Evolutionary conservation across 148 eudicot species (phyloP).

Genomic region (Heliosperma pusillum): DNA sequence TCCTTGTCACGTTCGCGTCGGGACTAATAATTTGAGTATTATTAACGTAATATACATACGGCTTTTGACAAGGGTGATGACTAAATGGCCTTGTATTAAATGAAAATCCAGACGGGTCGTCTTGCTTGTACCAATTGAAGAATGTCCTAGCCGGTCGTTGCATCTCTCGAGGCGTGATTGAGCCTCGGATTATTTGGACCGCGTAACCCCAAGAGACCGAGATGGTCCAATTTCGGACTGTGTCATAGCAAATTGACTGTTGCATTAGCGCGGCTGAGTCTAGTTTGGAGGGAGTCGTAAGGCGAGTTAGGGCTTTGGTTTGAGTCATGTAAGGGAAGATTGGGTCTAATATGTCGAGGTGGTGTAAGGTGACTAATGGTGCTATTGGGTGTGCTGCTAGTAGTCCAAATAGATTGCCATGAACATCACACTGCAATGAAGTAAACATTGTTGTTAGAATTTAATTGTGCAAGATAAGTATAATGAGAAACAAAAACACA

Average conservation of each 20-base stretch:
- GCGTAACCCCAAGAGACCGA: slow-evolving; percentile 71
- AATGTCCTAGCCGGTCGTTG: slow-evolving; percentile 48
- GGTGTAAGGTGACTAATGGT: slow-evolving; percentile 51
- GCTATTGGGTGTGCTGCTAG: slow-evolving; percentile 55
- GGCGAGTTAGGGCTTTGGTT: slow-evolving; percentile 31
- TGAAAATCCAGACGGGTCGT: slow-evolving; percentile 25
- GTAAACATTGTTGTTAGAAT: not conserved
- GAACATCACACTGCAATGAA: slow-evolving; percentile 38
- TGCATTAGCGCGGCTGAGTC: slow-evolving; percentile 53
- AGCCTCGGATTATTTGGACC: slow-evolving; percentile 41
- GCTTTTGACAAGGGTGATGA: slow-evolving; percentile 37
- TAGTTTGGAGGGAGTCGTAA: slow-evolving; percentile 29
- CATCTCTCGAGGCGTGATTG: slow-evolving; percentile 34
- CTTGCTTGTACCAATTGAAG: slow-evolving; percentile 34
- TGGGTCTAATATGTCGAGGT: slow-evolving; percentile 43
- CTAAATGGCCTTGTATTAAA: slow-evolving; percentile 43
- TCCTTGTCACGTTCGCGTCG: slow-evolving; percentile 13
- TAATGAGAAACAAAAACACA: too few relatives aligned
- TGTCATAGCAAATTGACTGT: slow-evolving; percentile 60
- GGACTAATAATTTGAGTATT: slow-evolving; percentile 9
- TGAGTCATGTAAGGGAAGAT: slow-evolving; percentile 39
- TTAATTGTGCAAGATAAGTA: too few relatives aligned
- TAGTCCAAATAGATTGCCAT: slow-evolving; percentile 42
- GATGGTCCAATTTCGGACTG: slow-evolving; percentile 42
- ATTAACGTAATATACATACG: slow-evolving; percentile 32